phyloP scores from a whole-genome alignment of 2,329 filamentous ascomycete species.

The Aspergillus luchuensis region DNA sequence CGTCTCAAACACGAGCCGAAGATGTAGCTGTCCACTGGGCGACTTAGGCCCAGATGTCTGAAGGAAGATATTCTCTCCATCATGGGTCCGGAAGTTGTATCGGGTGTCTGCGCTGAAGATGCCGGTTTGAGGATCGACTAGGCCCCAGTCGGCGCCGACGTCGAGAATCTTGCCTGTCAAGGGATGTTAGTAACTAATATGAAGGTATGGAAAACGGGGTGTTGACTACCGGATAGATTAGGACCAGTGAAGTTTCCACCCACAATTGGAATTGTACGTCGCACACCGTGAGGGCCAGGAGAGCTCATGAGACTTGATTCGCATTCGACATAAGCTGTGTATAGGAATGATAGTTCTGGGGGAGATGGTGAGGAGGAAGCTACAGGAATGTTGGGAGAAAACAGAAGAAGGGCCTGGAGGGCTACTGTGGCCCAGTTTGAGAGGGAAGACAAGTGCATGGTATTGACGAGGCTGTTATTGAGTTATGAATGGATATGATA shows the following conservation, averaged over 20 bases:
- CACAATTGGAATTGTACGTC: conserved; percentile 29
- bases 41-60: conserved; percentile 25
- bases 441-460: neutral
- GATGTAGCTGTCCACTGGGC: conserved; percentile 25
- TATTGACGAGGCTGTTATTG: neutral
- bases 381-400: neutral
- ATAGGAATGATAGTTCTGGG: conserved; percentile 27
- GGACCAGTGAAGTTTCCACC: conserved; percentile 33
- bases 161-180: conserved; percentile 25
- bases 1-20: conserved; percentile 27
- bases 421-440: neutral
- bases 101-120: conserved; percentile 32
- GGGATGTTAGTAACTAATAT: neutral
- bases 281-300: conserved; percentile 22
- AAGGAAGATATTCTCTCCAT: conserved; percentile 28
- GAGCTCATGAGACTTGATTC: conserved; percentile 21
- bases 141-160: conserved; percentile 31
- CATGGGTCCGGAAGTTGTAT: conserved; percentile 30
- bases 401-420: neutral
- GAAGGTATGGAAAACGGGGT: no score
- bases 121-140: conserved; percentile 24
- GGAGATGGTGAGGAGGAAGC: neutral
- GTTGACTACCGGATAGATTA: conserved; percentile 19
- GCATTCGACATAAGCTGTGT: conserved; percentile 29
- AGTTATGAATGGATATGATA: no score